Base-by-base conservation (phyloP, 805 yeast genomes). In the Zygotorulaspora danielsina region DNA sequence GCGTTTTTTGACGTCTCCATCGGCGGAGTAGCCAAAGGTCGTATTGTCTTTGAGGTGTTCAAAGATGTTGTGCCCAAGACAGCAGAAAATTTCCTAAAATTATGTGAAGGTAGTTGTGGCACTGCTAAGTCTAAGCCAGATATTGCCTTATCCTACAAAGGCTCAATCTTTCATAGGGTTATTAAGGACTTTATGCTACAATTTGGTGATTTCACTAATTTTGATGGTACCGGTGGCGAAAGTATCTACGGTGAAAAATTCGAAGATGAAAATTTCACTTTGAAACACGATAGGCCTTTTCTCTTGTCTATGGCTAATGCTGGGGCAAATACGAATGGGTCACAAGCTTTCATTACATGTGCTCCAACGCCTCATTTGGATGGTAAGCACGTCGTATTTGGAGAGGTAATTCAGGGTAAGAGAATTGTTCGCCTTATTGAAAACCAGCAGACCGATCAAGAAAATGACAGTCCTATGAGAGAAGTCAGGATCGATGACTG, bases 241-340 rank as follows among this genome's bases (percentile, higher is more conserved):
- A 79, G 86, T 25, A 84, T 84, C 46, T 84, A 84, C 55, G 93
- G 93, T 19, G 89, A 81, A 50, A 82, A 82, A 59, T 84, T 84
- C 52, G 95, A 85, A 57, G 98, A 90, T 61, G 98, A 90, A 64
- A 83, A 82, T 64, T 90, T 93, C 63, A 62, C 71, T 34, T 60
- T 76, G 49, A 75, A 72, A 46, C 97, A 90, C 60, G 87, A 80
- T 48, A 73, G 73, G 55, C 97, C 97, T 39, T 89, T 83, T 63
- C 71, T 93, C 51, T 73, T 90, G 52, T 85, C 95, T 6, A 93
- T 90, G 97, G 97, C 98, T 42, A 90, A 90, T 59, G 85, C 97
- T 4, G 97, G 97, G 12, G 88, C 95, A 43, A 79, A 81, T 62
- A 90, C 97, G 34, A 93, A 93, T 59, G 97, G 97, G 1, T 87